Evolutionary conservation across 805 yeast species (phyloP).

Genomic region (Candida adriatica): DNA sequence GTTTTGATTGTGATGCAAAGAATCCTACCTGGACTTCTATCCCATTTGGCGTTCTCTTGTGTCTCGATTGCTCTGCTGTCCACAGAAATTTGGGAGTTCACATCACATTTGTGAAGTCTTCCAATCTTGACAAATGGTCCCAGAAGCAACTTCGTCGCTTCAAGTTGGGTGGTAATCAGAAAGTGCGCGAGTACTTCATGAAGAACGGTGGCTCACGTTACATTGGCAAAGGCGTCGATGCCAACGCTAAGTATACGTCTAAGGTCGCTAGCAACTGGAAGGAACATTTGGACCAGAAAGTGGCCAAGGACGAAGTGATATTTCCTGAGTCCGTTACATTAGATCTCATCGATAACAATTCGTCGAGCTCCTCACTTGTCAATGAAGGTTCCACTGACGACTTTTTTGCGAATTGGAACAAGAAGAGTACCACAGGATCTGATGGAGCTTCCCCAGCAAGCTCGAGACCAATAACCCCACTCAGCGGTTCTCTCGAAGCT

Average conservation of each 20-base stretch:
- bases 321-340: constrained; percentile 72
- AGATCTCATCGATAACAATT: constrained; percentile 36
- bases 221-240: constrained; percentile 50
- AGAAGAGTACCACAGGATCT: constrained; percentile 37
- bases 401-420: constrained; percentile 88
- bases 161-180: constrained; percentile 89
- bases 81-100: constrained; percentile 97
- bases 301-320: constrained; percentile 54
- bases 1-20: constrained; percentile 91
- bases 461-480: constrained; percentile 27
- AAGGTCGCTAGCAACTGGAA: constrained; percentile 75
- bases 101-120: constrained; percentile 88
- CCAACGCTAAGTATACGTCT: constrained; percentile 73
- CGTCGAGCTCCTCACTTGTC: constrained; percentile 28
- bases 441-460: constrained; percentile 28
- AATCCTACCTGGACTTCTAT: constrained; percentile 99
- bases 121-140: constrained; percentile 92
- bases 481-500: constrained; percentile 10
- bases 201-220: constrained; percentile 81
- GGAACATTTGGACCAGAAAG: constrained; percentile 67
- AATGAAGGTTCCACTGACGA: constrained; percentile 54
- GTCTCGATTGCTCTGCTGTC: constrained; percentile 91
- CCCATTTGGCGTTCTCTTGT: constrained; percentile 88
- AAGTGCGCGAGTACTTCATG: constrained; percentile 73
- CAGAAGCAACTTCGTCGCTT: constrained; percentile 83